Base-by-base conservation (phyloP, 176 grass and related monocot species). In the Triticum urartu region DNA sequence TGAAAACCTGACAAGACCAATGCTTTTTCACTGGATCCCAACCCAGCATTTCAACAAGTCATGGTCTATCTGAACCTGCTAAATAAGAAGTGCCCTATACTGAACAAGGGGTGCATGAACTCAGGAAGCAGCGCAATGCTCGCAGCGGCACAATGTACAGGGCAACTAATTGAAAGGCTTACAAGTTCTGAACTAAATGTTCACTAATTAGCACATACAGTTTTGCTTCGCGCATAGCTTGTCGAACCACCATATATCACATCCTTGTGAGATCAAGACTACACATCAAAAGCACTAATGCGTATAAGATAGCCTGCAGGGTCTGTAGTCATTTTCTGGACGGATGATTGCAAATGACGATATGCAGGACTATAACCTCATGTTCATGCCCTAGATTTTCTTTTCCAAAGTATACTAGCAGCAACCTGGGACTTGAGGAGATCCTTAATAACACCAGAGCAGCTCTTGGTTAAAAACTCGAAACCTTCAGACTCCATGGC, bases 321-420 rank as follows among this genome's bases (percentile, higher is more conserved):
- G 14, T 54, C 3, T 47, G 5, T 50, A 52, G 13, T 76, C 15
- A 32, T 13, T 9, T 76, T 9, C 39, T 45, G 39, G 12, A 3
- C 5, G 6, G 40, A 75, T 28, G 15, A 33, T 76, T 74, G 71
- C 22, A 76, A 18, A 50, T 76, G 13, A 40, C 18, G 38, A 56
- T 38, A 72, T 42, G 21, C n/a, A 11, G 14, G 48, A 52, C 14
- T 28, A 6, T 2, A 76, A 54, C 24, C 73, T 52, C 25, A 30
- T 75, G 24, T 30, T 52, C 42, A 75, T 30, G 13, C 7, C 13
- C 14, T 5, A 50, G 24, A 52, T 32, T 76, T 76, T 50, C 73
- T 76, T 76, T 52, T 76, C 25, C 14, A 14, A 32, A 76, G 73
- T 76, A 50, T 11, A 76, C 73, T 30, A 76, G 73, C 7, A 76